A percentile compares a stretch with the other conserved stretches of the same genome.
Conservation (phyloP, 345 rosid species). For the Sonneratia caseolaris region DNA sequence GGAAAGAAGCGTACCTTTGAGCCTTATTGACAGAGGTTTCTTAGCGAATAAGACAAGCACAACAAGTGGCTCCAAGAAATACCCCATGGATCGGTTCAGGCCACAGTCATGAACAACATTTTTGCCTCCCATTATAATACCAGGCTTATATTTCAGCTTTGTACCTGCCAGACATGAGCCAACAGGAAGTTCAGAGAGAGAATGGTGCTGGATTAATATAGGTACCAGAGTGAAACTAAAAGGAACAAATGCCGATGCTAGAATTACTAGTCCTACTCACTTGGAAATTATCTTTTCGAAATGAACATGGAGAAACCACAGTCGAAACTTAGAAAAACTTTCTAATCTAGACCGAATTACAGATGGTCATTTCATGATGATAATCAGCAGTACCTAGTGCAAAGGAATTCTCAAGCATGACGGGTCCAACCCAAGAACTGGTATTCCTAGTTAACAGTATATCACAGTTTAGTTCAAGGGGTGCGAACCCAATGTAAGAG, state of each 20-base stretch:
- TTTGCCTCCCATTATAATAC: slow-evolving; percentile 74
- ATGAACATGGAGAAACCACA: neutral
- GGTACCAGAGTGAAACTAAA: neutral
- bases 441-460: neutral
- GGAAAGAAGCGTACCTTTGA: slow-evolving; percentile 41
- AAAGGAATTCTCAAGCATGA: neutral
- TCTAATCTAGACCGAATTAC: neutral
- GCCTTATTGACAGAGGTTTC: slow-evolving; percentile 51
- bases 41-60: slow-evolving; percentile 67
- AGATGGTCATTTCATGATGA: neutral
- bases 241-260: neutral
- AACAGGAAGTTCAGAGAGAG: neutral
- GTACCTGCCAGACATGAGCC: slow-evolving; percentile 34
- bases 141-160: slow-evolving; percentile 64
- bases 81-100: slow-evolving; percentile 65
- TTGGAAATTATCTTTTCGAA: neutral
- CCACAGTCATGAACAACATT: slow-evolving; percentile 62
- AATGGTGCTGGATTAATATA: neutral
- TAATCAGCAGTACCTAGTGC: neutral
- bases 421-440: neutral
- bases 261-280: neutral
- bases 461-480: no score
- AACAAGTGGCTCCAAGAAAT: slow-evolving; percentile 75
- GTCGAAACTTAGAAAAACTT: neutral
- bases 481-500: no score